phyloP scores from a whole-genome alignment of 2,329 filamentous ascomycete genomes.

The Xylaria hypoxylon region DNA sequence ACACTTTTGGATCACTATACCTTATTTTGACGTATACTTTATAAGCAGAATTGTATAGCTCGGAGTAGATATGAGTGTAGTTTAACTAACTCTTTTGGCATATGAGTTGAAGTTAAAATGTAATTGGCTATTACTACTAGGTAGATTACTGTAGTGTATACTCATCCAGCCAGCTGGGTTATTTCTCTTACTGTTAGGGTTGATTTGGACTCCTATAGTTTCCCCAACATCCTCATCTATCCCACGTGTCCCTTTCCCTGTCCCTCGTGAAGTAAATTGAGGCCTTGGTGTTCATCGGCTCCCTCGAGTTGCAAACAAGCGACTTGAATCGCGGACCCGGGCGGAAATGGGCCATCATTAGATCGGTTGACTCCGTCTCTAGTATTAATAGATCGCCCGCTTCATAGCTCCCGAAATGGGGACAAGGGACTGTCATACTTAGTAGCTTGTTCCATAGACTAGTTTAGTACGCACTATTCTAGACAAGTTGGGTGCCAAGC shows the following conservation, averaged over 20 bases:
- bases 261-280: constrained; percentile 2
- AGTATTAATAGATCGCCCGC: constrained; percentile 17
- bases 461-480: constrained; percentile 15
- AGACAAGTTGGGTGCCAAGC: constrained; percentile 18
- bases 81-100: not conserved
- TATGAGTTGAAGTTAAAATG: not conserved
- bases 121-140: not conserved
- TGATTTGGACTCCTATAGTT: not conserved
- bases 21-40: not conserved
- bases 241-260: not conserved
- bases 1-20: not conserved
- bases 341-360: constrained; percentile 9
- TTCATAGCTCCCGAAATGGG: constrained; percentile 35
- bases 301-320: constrained; percentile 12
- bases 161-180: not conserved
- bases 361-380: constrained; percentile 30
- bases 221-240: not conserved
- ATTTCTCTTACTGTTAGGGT: constrained; percentile 3
- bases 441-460: constrained; percentile 12
- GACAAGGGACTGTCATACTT: constrained; percentile 19
- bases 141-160: not conserved
- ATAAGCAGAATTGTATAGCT: not conserved
- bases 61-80: not conserved
- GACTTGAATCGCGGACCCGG: constrained; percentile 14
- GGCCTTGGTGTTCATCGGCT: not conserved